A percentile compares a stretch with the other conserved stretches of the same genome.
phyloP scores from a whole-genome alignment of 768 basidiomycete species.

The Tricholoma furcatifolium region DNA sequence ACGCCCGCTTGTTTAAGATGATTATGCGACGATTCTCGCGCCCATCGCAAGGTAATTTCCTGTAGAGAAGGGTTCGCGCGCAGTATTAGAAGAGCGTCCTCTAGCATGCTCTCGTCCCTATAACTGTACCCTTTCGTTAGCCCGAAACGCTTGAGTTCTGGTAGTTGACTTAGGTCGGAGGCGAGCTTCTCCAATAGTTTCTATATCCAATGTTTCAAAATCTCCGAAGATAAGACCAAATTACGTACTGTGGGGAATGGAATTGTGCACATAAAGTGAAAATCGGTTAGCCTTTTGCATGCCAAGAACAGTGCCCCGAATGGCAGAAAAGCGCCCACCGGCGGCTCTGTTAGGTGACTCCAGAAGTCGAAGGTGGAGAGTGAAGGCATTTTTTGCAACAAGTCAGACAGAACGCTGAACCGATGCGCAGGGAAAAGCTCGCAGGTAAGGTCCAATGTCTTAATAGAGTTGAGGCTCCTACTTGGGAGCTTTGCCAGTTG shows the following conservation, averaged over 20 bases:
- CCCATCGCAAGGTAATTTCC: conserved; percentile 49
- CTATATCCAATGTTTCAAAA: conserved; percentile 19
- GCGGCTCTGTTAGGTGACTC: conserved; percentile 39
- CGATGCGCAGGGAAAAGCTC: conserved; percentile 43
- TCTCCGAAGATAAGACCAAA: background rate
- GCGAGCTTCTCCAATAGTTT: conserved; percentile 42
- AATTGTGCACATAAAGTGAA: conserved; percentile 54
- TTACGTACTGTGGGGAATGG: conserved; percentile 37
- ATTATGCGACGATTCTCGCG: conserved; percentile 43
- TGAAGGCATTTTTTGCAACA: conserved; percentile 33
- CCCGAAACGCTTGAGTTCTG: conserved; percentile 41
- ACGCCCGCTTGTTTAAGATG: conserved; percentile 48
- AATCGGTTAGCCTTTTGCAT: conserved; percentile 40
- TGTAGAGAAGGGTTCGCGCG: conserved; percentile 31
- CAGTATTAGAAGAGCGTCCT: conserved; percentile 37
- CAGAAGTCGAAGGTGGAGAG: conserved; percentile 47
- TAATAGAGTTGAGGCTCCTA: conserved; percentile 27
- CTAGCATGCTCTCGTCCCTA: conserved; percentile 43
- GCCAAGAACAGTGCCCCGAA: conserved; percentile 28
- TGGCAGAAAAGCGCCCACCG: conserved; percentile 30
- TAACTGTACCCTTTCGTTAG: conserved; percentile 50
- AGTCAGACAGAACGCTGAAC: conserved; percentile 29
- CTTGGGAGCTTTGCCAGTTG: conserved; percentile 39
- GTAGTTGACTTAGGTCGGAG: conserved; percentile 34
- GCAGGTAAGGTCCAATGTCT: conserved; percentile 47